Percentiles rank a stretch among this genome's conserved stretches.
Evolutionary conservation across 106 monocot genomes (phyloP).

Genomic region (Dendrobium officinale): DNA sequence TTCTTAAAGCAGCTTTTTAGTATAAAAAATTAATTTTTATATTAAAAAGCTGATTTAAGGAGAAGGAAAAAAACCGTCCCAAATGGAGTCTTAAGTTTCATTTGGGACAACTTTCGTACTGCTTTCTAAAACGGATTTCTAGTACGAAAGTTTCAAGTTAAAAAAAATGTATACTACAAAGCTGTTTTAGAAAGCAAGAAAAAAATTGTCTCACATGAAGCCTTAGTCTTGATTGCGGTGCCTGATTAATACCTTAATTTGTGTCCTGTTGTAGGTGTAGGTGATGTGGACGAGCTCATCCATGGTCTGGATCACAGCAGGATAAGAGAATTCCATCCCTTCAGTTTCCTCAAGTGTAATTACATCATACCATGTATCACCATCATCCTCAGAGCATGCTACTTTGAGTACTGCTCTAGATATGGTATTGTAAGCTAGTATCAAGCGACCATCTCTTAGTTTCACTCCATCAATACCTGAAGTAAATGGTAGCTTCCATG

Average conservation of each 20-base stretch:
- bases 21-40: too few species aligned
- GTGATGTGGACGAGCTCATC: conserved; percentile 73
- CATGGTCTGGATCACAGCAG: conserved; percentile 60
- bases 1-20: too few species aligned
- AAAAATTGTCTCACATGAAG: too few species aligned
- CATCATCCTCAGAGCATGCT: conserved; percentile 62
- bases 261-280: conserved; percentile 92
- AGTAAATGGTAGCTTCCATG: not conserved
- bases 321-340: conserved; percentile 91
- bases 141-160: too few species aligned
- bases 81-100: too few species aligned
- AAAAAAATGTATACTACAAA: too few species aligned
- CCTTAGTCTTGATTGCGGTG: not conserved
- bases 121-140: too few species aligned
- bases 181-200: too few species aligned
- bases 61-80: too few species aligned
- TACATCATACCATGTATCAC: conserved; percentile 72
- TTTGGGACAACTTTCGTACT: too few species aligned
- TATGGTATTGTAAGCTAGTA: conserved; percentile 71
- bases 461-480: conserved; percentile 85
- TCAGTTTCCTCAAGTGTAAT: conserved; percentile 62
- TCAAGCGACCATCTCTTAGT: conserved; percentile 62
- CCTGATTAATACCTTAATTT: conserved; percentile 66
- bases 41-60: too few species aligned
- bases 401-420: conserved; percentile 78